Evolutionary conservation across 2,329 filamentous ascomycete genomes (phyloP), one percentile per base, ranked within the genome.

Genomic region (Epichloe scottii): DNA sequence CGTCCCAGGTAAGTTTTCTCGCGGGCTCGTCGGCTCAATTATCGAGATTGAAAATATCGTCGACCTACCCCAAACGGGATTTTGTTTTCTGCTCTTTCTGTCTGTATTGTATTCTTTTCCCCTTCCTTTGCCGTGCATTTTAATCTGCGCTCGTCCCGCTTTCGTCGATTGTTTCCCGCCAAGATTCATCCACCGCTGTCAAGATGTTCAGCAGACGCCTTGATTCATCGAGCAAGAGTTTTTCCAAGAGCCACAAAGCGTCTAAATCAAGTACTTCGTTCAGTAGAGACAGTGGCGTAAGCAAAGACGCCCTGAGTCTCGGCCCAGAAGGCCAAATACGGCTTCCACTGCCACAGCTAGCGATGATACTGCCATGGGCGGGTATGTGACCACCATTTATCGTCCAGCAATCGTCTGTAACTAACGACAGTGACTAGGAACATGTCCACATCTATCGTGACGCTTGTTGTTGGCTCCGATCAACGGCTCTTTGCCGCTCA

Each of bases 401-500:
- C n/a, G 5, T 21, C 39, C 23, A 11, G 12, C n/a, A 6, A 14
- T n/a, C 38, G 21, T 3, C 17, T 8, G 11, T 33, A n/a, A n/a
- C 8, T 26, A 17, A 30, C 3, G 10, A 30, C 26, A 23, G 14
- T 2, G 19, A 49, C 1, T n/a, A 52, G 47, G 3, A 33, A 46
- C 12, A 35, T 41, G 52, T 77, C 76, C 26, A 85, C 84, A 3
- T 73, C 84, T 43, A 87, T 93, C 63, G 78, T 94, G 58, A 94
- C 87, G 10, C 77, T 94, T 55, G 79, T 86, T 59, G 80, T 94
- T 59, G 88, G 88, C n/a, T 77, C 77, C 5, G 84, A 90, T 58
- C 84, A 89, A 66, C 82, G 90, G 21, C 84, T 95, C 58, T 96
- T 96, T 63, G 90, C 90, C 38, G 89, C 89, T 6, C 90, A 95